phyloP scores from a whole-genome alignment of 257 asterid species.

The Marsdenia floribunda region DNA sequence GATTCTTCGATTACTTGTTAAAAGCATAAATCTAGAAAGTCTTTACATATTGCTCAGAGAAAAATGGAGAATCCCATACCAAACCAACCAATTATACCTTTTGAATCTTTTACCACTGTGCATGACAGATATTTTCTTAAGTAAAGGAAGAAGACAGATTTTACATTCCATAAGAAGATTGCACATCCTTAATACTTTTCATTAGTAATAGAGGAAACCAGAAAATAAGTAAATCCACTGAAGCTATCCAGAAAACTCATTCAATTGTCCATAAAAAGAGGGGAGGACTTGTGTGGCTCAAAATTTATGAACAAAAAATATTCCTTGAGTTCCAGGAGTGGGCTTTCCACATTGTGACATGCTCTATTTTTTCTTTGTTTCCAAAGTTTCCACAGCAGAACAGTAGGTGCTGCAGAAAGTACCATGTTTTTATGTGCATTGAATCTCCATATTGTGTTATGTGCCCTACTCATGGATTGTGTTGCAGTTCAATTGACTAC shows the following conservation, averaged over 20 bases:
- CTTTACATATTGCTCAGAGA: slow-evolving; percentile 1
- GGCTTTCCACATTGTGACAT: background rate
- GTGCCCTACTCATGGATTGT: too few relatives aligned
- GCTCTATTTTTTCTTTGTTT: background rate
- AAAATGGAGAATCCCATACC: background rate
- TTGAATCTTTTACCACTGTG: background rate
- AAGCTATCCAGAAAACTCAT: background rate
- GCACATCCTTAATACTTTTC: background rate
- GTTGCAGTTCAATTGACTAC: too few relatives aligned
- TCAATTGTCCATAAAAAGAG: background rate
- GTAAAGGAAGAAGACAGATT: background rate
- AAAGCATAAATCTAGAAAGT: background rate
- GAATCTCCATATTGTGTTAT: background rate
- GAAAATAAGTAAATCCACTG: background rate
- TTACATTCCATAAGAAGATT: background rate
- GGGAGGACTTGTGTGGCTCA: background rate
- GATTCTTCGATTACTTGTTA: background rate
- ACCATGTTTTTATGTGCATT: background rate
- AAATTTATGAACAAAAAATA: background rate
- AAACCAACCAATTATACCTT: background rate
- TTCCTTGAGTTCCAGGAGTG: background rate
- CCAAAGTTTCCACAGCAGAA: background rate
- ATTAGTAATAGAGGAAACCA: background rate
- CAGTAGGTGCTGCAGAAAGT: background rate
- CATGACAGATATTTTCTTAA: background rate